Base-by-base conservation (phyloP, 495 filamentous ascomycete species). In the Xylaria telfairii region DNA sequence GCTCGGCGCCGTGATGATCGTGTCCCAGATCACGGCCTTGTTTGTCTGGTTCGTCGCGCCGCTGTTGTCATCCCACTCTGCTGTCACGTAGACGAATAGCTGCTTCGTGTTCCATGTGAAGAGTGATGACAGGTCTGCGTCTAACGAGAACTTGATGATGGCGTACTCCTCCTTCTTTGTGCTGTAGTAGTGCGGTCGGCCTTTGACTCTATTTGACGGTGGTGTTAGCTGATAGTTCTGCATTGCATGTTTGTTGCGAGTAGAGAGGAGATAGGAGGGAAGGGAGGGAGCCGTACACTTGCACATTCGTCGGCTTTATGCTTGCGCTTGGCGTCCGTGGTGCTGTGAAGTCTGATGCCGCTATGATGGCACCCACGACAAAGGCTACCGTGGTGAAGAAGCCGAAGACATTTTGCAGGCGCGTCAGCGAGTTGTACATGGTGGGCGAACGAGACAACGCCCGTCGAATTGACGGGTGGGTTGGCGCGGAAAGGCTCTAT, bases 91-190 rank as follows among this genome's bases (percentile, higher is more conserved):
- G 80, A 96, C 89, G 83, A 98, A 99, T 74, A 98, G 81, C 81
- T 98, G 94, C 82, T 99, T 99, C n/a, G 96, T 99, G 85, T 99
- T 99, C 96, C 96, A 99, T 81, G 92, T 97, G 90, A 97, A 98
- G 76, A 99, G 91, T 34, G 92, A 90, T 67, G 90, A 89, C 63
- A 99, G 88, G 82, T 99, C 95, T 46, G 84, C 83, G 72, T 97
- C 91, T 26, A 98, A 89, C 74, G 95, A 92, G 86, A 99, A 98
- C 74, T 90, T 92, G 79, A 99, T 91, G 75, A 95, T 88, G 71
- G 95, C 95, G 79, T 97, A 97, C 82, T 99, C 95, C 80, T 97
- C 94, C 75, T 91, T 92, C 81, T 95, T 97, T 39, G 88, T 85
- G 66, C 91, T 92, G 87, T 97, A 96, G 87, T 98, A 98, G 80